Conservation (phyloP, 2,329 filamentous ascomycete genomes). For the Parafenestella ontariensis region DNA sequence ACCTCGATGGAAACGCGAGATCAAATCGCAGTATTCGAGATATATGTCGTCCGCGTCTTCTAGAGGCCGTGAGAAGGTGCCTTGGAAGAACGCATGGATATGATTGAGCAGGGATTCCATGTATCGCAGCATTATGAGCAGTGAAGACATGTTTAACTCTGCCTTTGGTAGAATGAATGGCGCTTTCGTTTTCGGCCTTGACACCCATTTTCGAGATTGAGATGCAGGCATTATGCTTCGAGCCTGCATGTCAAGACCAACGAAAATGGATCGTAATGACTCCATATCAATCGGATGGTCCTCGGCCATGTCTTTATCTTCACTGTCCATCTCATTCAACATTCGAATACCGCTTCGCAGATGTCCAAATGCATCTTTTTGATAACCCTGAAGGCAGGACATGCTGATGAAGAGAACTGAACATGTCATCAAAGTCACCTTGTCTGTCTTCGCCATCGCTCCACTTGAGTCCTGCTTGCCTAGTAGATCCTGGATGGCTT, state of each 20-base stretch:
- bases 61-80: slow-evolving; percentile 11
- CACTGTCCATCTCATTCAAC: slow-evolving; percentile 35
- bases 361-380: slow-evolving; percentile 36
- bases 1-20: slow-evolving; percentile 13
- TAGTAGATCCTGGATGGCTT: slow-evolving; percentile 33
- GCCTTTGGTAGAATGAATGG: slow-evolving; percentile 1
- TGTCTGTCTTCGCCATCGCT: slow-evolving; percentile 21
- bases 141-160: slow-evolving; percentile 12
- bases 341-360: slow-evolving; percentile 41
- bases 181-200: slow-evolving; percentile 19
- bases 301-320: slow-evolving; percentile 6
- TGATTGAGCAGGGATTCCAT: slow-evolving; percentile 34
- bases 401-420: slow-evolving; percentile 42
- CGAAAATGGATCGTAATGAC: slow-evolving; percentile 38
- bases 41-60: slow-evolving; percentile 21
- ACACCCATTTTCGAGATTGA: slow-evolving; percentile 29
- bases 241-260: slow-evolving; percentile 40
- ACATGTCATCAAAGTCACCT: slow-evolving; percentile 39
- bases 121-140: slow-evolving; percentile 21
- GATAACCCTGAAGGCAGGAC: slow-evolving; percentile 43
- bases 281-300: slow-evolving; percentile 34
- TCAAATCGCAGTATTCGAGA: slow-evolving; percentile 7
- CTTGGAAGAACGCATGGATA: slow-evolving; percentile 34
- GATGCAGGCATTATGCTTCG: slow-evolving; percentile 36
- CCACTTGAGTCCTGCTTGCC: slow-evolving; percentile 8